Evolutionary conservation across 176 grass and related monocot genomes (phyloP), one percentile per base, ranked within the genome.

Genomic region (Aegilops sharonensis): DNA sequence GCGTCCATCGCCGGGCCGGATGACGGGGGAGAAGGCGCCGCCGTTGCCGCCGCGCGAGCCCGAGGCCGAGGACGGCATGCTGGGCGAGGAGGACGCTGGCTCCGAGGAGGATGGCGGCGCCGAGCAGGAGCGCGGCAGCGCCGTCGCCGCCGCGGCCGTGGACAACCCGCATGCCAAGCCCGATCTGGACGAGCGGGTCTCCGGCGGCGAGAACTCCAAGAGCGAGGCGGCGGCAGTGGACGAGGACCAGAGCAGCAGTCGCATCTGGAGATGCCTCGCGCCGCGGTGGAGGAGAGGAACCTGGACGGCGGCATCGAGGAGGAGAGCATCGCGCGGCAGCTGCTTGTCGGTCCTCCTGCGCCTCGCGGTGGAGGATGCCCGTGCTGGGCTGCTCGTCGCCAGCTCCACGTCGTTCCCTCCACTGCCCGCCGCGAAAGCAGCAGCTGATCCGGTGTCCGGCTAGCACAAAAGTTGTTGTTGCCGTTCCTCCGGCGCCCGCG

Each of bases 241-340:
- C 13, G n/a, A 21, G 17, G 66, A 56, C 78, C 78, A 50, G 21
- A 24, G 27, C 27, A 61, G 63, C 8, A 86, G 80, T 11, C 25
- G 5, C 27, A 62, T 12, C 13, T 31, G 32, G 3, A 42, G 9
- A 42, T 42, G 39, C 39, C 39, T 42, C 39, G 39, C 39, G 4
- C 6, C 37, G 75, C 60, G 12, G 91, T 88, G 31, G 93, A 90
- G 78, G 95, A 92, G 90, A 84, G 86, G 80, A 92, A 78, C 75
- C n/a, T 95, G 36, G 93, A 95, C 17, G 90, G 90, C 35, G 90
- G 88, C 79, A 78, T 90, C 37, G 87, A 94, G 81, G 91, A 94
- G 77, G 84, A 88, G 80, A 95, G 86, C 86, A 84, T 71, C 23
- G 85, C 65, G 11, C 67, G 86, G 71, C 91, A 92, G 88, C 85